Evolutionary conservation across 1,139 yeast species (phyloP).

Genomic region (Blastobotrys serpentis): DNA sequence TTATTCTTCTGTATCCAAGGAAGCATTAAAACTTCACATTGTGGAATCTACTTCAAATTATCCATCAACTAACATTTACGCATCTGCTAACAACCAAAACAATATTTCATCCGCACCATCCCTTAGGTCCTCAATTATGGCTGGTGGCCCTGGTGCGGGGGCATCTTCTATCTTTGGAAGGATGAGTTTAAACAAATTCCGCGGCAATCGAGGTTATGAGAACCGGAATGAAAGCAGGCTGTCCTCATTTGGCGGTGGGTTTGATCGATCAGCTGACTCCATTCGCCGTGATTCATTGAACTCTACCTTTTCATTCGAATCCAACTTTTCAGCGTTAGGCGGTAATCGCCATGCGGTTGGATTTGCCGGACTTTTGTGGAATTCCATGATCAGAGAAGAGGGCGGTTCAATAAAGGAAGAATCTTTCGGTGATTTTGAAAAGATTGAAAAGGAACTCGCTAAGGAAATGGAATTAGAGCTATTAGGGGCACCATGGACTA

Average conservation of each 20-base stretch:
- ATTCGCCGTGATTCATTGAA: conserved; percentile 32
- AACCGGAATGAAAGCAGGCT: conserved; percentile 32
- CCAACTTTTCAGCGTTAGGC: conserved; percentile 27
- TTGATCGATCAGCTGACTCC: conserved; percentile 24
- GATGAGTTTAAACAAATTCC: conserved; percentile 27
- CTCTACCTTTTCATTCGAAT: conserved; percentile 34
- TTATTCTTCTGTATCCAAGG: conserved; percentile 32
- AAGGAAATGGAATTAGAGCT: conserved; percentile 62
- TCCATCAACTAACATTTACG: conserved; percentile 18
- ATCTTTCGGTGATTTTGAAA: conserved; percentile 33
- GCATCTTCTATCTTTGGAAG: conserved; percentile 29
- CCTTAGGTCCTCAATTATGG: conserved; percentile 16
- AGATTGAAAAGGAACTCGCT: conserved; percentile 34
- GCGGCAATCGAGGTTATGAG: conserved; percentile 21
- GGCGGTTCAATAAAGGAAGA: conserved; percentile 20
- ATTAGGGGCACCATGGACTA: conserved; percentile 74
- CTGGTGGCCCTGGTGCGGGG: conserved; percentile 6
- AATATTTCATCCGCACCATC: conserved; percentile 21
- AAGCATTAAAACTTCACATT: conserved; percentile 31
- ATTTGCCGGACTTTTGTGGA: conserved; percentile 38
- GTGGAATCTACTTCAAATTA: conserved; percentile 21
- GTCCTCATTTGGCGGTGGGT: conserved; percentile 16
- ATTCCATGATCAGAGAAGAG: conserved; percentile 37
- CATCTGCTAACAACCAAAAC: background rate
- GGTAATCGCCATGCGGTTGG: conserved; percentile 37